phyloP scores from a whole-genome alignment of 331 rosid genomes.

The Erythrophleum ivorense region DNA sequence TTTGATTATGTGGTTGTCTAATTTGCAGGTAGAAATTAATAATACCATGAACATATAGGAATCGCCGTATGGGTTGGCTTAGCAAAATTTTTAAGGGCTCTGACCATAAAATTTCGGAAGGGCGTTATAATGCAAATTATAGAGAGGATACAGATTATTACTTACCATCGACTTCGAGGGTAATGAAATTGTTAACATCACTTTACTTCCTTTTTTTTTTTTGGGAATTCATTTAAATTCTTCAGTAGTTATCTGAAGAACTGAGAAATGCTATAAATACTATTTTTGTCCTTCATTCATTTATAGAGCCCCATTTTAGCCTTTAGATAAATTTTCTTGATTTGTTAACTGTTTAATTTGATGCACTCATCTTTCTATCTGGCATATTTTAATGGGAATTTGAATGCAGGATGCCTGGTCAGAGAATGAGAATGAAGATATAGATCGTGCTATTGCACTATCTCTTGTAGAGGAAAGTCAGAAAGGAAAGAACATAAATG shows the following conservation, averaged over 20 bases:
- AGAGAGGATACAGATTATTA: slow-evolving; percentile 61
- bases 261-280: slow-evolving; percentile 20
- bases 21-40: slow-evolving; percentile 10
- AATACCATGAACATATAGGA: slow-evolving; percentile 58
- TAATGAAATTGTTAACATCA: slow-evolving; percentile 39
- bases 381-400: slow-evolving; percentile 40
- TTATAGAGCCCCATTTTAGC: background rate
- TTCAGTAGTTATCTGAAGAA: background rate
- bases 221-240: background rate
- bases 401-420: slow-evolving; percentile 36
- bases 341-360: background rate
- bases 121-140: slow-evolving; percentile 52
- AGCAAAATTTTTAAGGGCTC: slow-evolving; percentile 93
- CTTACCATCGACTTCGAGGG: slow-evolving; percentile 81
- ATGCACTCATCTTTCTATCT: slow-evolving; percentile 9
- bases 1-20: slow-evolving; percentile 2
- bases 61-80: slow-evolving; percentile 82
- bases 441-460: slow-evolving; percentile 29
- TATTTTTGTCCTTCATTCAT: background rate
- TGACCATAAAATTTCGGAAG: slow-evolving; percentile 73
- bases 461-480: slow-evolving; percentile 67
- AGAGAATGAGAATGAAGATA: slow-evolving; percentile 27
- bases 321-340: background rate
- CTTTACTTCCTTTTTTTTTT: background rate
- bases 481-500: slow-evolving; percentile 56